These are phyloP conservation scores for Borealophlyctis nickersoniae DNA, from an alignment of 192 early-diverging fungal genomes.

Conservation along the genomic window DNA sequence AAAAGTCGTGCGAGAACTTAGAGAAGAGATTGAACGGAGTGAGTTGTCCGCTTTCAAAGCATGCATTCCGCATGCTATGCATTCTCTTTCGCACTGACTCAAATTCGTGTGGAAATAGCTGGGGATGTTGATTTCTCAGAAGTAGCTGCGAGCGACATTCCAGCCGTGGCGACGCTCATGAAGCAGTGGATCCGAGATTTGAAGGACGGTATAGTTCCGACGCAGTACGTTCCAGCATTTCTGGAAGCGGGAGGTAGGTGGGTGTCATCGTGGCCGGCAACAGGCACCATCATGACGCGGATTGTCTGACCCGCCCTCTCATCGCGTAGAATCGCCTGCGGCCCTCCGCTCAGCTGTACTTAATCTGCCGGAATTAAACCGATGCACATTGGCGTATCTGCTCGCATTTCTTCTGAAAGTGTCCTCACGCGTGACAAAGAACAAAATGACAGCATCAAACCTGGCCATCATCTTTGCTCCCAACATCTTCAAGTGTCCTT, in stretches of 20 bases:
- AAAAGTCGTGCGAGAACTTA: constrained; percentile 31
- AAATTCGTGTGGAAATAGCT: too few relatives aligned
- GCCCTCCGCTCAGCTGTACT: constrained; percentile 19
- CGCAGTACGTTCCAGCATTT: constrained; percentile 23
- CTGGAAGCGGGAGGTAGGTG: constrained; percentile 25
- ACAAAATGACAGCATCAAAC: constrained; percentile 81
- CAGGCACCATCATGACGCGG: neutral
- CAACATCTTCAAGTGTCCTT: constrained; percentile 76
- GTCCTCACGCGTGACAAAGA: constrained; percentile 13
- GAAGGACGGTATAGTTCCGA: constrained; percentile 37
- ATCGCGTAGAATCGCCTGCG: constrained; percentile 22
- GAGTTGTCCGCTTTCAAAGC: too few relatives aligned
- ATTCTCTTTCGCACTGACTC: neutral
- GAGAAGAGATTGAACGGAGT: constrained; percentile 38
- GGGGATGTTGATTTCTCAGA: constrained; percentile 26
- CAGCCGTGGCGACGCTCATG: constrained; percentile 35
- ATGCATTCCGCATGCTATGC: too few relatives aligned
- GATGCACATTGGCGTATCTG: constrained; percentile 24
- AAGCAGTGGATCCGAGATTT: constrained; percentile 50
- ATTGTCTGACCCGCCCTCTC: neutral
- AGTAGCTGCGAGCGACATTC: constrained; percentile 22
- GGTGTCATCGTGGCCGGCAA: neutral
- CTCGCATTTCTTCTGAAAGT: constrained; percentile 28
- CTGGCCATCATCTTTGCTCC: constrained; percentile 93
- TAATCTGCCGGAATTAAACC: constrained; percentile 26